These are phyloP conservation scores for Goniomonas avonlea DNA, from an alignment of 78 protist genomes.

Conservation along the genomic window DNA sequence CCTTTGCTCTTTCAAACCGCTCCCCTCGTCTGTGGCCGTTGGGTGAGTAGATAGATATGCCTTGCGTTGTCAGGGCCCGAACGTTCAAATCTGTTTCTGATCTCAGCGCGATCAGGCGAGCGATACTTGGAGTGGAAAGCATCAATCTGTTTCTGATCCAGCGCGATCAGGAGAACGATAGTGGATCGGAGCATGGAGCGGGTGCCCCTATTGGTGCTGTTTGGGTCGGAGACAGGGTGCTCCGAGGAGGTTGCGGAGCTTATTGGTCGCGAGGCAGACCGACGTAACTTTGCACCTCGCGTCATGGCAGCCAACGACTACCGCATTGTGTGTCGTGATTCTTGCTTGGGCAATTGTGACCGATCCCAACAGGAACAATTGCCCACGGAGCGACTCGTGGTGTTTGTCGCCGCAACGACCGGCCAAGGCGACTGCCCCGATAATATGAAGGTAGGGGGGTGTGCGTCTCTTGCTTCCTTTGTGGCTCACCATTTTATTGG, in stretches of 20 bases:
- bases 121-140: no score
- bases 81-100: no score
- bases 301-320: constrained; percentile 16
- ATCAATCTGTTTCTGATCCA: no score
- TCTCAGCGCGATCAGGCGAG: no score
- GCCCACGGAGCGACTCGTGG: background rate
- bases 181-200: no score
- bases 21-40: no score
- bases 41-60: no score
- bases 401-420: constrained; percentile 32
- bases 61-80: no score
- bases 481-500: background rate
- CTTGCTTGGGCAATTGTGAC: background rate
- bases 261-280: constrained; percentile 26
- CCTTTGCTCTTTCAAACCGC: no score
- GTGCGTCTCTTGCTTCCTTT: background rate
- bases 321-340: background rate
- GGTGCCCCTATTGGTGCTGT: constrained; percentile 24
- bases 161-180: no score
- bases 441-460: constrained; percentile 12
- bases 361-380: background rate
- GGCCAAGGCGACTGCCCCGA: constrained; percentile 51
- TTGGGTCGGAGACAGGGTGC: constrained; percentile 49
- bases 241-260: constrained; percentile 55
- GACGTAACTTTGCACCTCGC: background rate